A percentile compares a stretch with the other conserved stretches of the same genome.
Evolutionary conservation across 768 basidiomycete genomes (phyloP).

Genomic region (Candolleomyces eurysporus): DNA sequence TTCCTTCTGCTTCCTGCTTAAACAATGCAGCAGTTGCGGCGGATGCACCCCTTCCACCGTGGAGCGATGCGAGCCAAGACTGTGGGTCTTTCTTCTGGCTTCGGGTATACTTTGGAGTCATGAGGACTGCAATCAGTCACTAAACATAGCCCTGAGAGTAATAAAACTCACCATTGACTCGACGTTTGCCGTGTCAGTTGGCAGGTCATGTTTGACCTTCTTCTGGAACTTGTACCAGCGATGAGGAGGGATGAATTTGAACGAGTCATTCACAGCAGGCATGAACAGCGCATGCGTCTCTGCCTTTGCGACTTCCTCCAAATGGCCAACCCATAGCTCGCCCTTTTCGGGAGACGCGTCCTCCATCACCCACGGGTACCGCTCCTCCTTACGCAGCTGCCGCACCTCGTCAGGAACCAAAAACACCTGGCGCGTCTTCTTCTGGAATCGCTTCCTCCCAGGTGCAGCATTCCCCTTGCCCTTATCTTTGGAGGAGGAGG

Average conservation of each 20-base stretch:
- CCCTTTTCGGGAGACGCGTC: slow-evolving; percentile 56
- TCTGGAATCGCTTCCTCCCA: slow-evolving; percentile 72
- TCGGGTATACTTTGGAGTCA: slow-evolving; percentile 39
- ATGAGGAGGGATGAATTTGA: slow-evolving; percentile 85
- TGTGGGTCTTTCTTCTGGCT: slow-evolving; percentile 77
- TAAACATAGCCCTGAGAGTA: slow-evolving; percentile 11
- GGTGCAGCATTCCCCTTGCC: slow-evolving; percentile 47
- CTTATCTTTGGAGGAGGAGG: slow-evolving; percentile 20
- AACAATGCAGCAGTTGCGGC: slow-evolving; percentile 65
- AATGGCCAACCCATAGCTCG: slow-evolving; percentile 78
- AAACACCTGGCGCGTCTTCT: slow-evolving; percentile 83
- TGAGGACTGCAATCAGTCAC: slow-evolving; percentile 18
- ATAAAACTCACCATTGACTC: slow-evolving; percentile 50
- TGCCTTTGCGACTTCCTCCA: slow-evolving; percentile 73
- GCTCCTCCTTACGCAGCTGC: slow-evolving; percentile 80
- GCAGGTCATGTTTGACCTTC: slow-evolving; percentile 71
- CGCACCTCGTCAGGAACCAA: slow-evolving; percentile 74
- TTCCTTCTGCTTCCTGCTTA: slow-evolving; percentile 59
- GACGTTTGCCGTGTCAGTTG: slow-evolving; percentile 65
- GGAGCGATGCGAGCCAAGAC: slow-evolving; percentile 66
- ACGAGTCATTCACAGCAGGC: slow-evolving; percentile 76
- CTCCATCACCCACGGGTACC: slow-evolving; percentile 92
- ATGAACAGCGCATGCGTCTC: slow-evolving; percentile 82
- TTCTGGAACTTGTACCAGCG: slow-evolving; percentile 95
- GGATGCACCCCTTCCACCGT: slow-evolving; percentile 55